Evolutionary conservation across 495 filamentous ascomycete species (phyloP), one percentile per base, ranked within the genome.

Genomic region (Hypoxylon intermedium): DNA sequence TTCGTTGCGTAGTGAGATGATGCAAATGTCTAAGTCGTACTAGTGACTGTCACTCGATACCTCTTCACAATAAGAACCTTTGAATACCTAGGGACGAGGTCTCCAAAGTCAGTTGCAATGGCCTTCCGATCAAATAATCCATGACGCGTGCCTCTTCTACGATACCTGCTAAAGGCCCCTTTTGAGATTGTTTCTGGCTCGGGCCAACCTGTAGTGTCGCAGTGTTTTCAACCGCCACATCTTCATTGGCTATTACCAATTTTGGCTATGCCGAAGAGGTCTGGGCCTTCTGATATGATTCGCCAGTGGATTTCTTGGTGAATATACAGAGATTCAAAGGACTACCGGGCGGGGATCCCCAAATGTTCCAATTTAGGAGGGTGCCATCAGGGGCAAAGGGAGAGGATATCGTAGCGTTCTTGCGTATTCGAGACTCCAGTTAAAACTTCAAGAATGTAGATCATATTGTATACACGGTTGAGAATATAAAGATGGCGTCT

Each of bases 221-320:
- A 26, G 52, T 37, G 62, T 60, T 65, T 65, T 65, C 62, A 65
- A 65, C 62, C 62, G 62, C 40, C 26, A 28, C 20, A 5, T 31
- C 20, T 15, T 60, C 34, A 65, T 65, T 65, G 62, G 62, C 47
- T 65, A 40, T 24, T 40, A 53, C 51, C 46, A 41, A n/a, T 48
- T 43, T 40, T 50, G 46, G 48, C 26, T 33, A 37, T 55, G 56
- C 62, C 56, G 56, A 65, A 57, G 56, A 36, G 51, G 62, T 46
- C 16, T 54, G 31, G 52, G 21, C 24, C 26, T 26, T 41, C 16
- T 57, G 52, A 53, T 36, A 41, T 60, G 51, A 57, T 52, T 50
- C 51, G 62, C 52, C 38, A 60, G 48, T 15, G 38, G 45, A 60
- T 60, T 56, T 56, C 30, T 56, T 45, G 51, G 56, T 38, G 47